These are phyloP conservation scores for Chlorokybus atmophyticus DNA, from an alignment of 139 green algal species.

Conservation along the genomic window DNA sequence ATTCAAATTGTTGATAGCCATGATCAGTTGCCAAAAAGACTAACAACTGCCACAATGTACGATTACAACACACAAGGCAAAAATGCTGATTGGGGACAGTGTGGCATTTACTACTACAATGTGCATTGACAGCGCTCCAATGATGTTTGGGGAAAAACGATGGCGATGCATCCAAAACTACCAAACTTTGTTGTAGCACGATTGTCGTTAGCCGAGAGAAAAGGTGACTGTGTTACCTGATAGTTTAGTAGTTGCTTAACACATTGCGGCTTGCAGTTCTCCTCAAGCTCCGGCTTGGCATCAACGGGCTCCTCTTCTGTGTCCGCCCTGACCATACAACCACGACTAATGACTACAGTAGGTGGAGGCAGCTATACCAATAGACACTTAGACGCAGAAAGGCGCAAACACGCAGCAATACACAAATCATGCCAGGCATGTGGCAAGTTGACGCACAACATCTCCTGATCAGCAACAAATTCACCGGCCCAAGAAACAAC, in stretches of 20 bases:
- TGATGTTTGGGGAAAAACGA: background rate
- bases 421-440: too few relatives aligned
- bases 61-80: background rate
- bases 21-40: background rate
- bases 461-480: too few relatives aligned
- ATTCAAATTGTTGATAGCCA: background rate
- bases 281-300: slow-evolving; percentile 33
- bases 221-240: slow-evolving; percentile 16
- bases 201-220: background rate
- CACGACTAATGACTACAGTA: too few relatives aligned
- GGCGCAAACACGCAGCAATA: too few relatives aligned
- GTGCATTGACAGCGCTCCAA: background rate
- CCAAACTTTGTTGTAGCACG: background rate
- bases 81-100: too few relatives aligned
- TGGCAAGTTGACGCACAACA: too few relatives aligned
- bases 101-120: too few relatives aligned
- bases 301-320: slow-evolving; percentile 36
- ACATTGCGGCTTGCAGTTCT: slow-evolving; percentile 43
- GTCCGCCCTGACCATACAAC: too few relatives aligned
- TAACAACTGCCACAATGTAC: background rate
- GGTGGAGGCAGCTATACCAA: too few relatives aligned
- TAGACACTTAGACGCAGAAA: too few relatives aligned
- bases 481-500: too few relatives aligned
- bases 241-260: slow-evolving; percentile 32
- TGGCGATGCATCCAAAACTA: background rate